Evolutionary conservation across 306 rosid species (phyloP).

Genomic region (Fagus sylvatica): DNA sequence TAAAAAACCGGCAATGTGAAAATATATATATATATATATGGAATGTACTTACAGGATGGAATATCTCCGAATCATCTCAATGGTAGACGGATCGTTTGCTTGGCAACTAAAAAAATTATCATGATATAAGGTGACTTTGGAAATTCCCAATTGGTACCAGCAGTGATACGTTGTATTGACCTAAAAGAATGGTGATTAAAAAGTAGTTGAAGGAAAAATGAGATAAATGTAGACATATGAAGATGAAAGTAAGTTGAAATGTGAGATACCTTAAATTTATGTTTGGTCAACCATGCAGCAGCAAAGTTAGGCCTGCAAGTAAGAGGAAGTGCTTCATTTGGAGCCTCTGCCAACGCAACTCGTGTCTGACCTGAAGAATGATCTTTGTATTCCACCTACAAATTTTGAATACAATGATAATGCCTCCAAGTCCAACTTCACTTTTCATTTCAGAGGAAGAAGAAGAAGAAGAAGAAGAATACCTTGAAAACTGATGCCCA

Average conservation of each 20-base stretch:
- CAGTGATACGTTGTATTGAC: conserved; percentile 84
- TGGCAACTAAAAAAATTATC: conserved; percentile 74
- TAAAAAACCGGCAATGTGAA: not conserved
- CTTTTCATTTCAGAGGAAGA: no score
- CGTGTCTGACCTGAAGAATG: conserved; percentile 64
- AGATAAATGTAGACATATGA: not conserved
- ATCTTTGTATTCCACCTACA: conserved; percentile 86
- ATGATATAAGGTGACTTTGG: conserved; percentile 69
- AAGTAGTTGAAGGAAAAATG: not conserved
- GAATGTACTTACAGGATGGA: conserved; percentile 59
- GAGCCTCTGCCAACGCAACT: conserved; percentile 87
- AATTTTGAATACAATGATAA: not conserved
- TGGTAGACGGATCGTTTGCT: conserved; percentile 64
- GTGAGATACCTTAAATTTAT: conserved; percentile 71
- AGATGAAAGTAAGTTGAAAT: not conserved
- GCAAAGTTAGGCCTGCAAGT: conserved; percentile 94
- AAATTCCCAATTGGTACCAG: conserved; percentile 80
- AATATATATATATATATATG: not conserved
- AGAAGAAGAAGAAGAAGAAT: not conserved
- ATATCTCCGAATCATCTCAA: conserved; percentile 68
- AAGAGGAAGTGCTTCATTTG: conserved; percentile 93
- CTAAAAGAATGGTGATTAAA: conserved; percentile 38
- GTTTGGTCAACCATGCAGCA: conserved; percentile 85
- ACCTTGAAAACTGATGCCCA: conserved; percentile 98
- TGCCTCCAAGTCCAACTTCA: no score